These are phyloP conservation scores for Aspergillus diversus DNA, from an alignment of 495 filamentous ascomycete genomes.

Conservation along the genomic window DNA sequence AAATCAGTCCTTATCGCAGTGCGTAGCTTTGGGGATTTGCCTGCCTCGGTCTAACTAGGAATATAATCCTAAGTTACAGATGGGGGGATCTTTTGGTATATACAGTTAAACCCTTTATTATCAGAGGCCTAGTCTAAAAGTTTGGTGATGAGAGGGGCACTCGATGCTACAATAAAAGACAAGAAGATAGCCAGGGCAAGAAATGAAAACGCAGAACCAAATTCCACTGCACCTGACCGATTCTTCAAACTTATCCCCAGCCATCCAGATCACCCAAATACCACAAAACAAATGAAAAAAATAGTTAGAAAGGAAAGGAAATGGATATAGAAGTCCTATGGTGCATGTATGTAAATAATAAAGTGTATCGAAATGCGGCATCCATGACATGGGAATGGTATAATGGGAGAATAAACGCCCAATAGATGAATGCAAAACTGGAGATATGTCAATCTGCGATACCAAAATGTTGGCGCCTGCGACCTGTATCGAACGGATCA, in stretches of 20 bases:
- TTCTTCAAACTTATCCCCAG: constrained; percentile 7
- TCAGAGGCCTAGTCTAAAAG: not conserved
- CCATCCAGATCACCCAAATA: constrained; percentile 9
- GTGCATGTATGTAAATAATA: constrained; percentile 19
- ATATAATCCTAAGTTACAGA: too few species aligned
- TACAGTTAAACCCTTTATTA: constrained; percentile 1
- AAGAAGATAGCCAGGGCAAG: not conserved
- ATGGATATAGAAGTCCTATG: constrained; percentile 1
- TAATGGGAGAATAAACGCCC: constrained; percentile 18
- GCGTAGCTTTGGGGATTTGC: too few species aligned
- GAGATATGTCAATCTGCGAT: constrained; percentile 27
- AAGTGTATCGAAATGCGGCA: constrained; percentile 10
- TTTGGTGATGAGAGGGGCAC: not conserved
- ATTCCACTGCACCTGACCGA: constrained; percentile 17
- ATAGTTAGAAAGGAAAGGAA: not conserved
- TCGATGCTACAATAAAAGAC: constrained; percentile 4
- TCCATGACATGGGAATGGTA: constrained; percentile 18
- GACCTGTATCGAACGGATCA: constrained; percentile 36
- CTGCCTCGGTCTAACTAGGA: too few species aligned
- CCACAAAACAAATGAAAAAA: not conserved
- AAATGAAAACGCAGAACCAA: constrained; percentile 13
- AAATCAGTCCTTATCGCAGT: too few species aligned
- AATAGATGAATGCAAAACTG: constrained; percentile 16
- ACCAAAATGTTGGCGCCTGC: constrained; percentile 35
- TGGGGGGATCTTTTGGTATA: too few species aligned